Evolutionary conservation across 1,139 yeast genomes (phyloP).

Genomic region (Suhomyces panamericanus): DNA sequence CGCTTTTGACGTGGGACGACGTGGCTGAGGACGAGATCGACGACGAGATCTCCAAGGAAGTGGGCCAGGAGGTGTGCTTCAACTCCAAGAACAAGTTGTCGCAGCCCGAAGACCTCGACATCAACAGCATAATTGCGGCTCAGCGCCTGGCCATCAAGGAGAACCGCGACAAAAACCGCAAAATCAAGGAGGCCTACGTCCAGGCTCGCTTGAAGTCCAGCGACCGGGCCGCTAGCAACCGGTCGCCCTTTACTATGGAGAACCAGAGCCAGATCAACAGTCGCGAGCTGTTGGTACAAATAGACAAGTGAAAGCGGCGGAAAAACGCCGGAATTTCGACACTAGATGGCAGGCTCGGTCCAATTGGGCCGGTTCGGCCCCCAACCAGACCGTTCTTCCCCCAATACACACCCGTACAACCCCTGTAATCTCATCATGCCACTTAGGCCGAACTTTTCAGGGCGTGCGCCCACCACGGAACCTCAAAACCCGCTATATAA

Average conservation of each 20-base stretch:
- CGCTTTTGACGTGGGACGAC: conserved; percentile 62
- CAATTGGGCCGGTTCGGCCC: background rate
- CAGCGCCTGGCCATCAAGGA: conserved; percentile 45
- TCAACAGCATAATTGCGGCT: conserved; percentile 43
- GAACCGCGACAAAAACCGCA: conserved; percentile 39
- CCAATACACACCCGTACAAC: background rate
- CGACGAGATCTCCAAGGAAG: conserved; percentile 40
- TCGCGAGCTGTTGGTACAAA: conserved; percentile 4
- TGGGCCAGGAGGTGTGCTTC: conserved; percentile 44
- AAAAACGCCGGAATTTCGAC: too few relatives aligned
- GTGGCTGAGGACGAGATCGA: conserved; percentile 45
- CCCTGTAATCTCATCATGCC: background rate
- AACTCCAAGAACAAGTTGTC: conserved; percentile 38
- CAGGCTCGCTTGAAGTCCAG: conserved; percentile 9
- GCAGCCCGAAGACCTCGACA: conserved; percentile 44
- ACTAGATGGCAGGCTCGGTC: too few relatives aligned
- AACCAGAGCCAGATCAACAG: conserved; percentile 35
- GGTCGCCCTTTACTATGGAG: conserved; percentile 24
- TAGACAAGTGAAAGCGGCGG: background rate
- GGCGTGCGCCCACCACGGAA: conserved; percentile 10
- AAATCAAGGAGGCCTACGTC: conserved; percentile 36
- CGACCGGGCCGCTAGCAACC: background rate
- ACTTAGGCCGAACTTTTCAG: background rate
- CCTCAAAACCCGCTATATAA: conserved; percentile 11
- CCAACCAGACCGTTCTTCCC: background rate